These are phyloP conservation scores for Selaginella tamariscina DNA, from an alignment of 75 land plant species.

Conservation along the genomic window DNA sequence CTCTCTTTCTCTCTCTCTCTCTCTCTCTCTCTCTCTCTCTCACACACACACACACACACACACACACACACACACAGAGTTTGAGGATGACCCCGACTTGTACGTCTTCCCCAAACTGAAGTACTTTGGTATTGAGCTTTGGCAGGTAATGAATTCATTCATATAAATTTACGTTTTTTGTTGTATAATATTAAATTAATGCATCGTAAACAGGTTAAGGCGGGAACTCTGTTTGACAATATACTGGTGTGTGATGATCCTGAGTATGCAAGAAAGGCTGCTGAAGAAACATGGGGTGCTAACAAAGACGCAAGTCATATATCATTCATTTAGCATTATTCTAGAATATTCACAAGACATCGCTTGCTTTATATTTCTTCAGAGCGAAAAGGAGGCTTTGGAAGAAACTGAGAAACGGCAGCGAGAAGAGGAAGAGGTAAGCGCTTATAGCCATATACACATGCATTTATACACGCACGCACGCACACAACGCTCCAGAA, in stretches of 20 bases:
- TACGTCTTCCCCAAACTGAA: neutral
- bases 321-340: neutral
- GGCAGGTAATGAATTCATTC: constrained; percentile 9
- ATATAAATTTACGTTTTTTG: neutral
- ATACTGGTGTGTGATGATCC: constrained; percentile 8
- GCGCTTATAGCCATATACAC: constrained; percentile 6
- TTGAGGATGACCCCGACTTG: constrained; percentile 12
- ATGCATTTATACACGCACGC: constrained; percentile 48
- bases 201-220: neutral
- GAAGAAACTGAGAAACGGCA: constrained; percentile 21
- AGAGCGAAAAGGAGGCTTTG: too few relatives aligned
- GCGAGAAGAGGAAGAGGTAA: constrained; percentile 3
- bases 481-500: constrained; percentile 41
- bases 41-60: too few relatives aligned
- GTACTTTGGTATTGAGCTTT: constrained; percentile 9
- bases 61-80: too few relatives aligned
- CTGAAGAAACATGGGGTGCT: constrained; percentile 9
- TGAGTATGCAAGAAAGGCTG: neutral
- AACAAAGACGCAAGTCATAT: constrained; percentile 11
- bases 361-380: neutral
- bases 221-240: constrained; percentile 10
- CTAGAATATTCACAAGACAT: neutral
- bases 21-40: too few relatives aligned
- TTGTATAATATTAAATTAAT: neutral
- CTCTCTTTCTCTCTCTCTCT: too few relatives aligned